Base-by-base conservation (phyloP, 225 moss, liverwort and hornwort species). In the Physcomitrium patens region DNA sequence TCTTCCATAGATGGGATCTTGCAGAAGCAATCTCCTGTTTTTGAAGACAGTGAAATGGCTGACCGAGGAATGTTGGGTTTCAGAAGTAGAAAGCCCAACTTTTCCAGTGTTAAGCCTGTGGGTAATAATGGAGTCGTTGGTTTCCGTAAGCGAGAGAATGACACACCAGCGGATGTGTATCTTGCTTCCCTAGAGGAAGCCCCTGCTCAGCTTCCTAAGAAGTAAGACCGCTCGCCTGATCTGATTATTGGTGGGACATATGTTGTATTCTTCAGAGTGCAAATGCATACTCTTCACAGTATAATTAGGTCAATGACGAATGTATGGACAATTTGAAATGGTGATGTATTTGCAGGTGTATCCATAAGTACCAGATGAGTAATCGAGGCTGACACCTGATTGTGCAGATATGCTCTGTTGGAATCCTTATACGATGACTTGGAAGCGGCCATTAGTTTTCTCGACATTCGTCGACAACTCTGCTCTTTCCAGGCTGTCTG, bases 361-460 rank as follows among this genome's bases (percentile, higher is more conserved):
- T 37, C 31, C 31, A 2, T 37, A 4, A 0, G 2, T 37, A 8
- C 47, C 11, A 12, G 31, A 50, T 19, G 49, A 27, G 13, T 0
- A 14, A 12, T 43, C 75, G 1, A 78, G 12, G 2, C 7, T 54
- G 50, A 41, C 19, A 3, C 0, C 31, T 6, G 57, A 6, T 13
- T 69, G 63, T 68, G 54, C 77, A 94, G 94, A 43, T 83, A 81
- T 19, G 88, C 78, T 16, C 43, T 91, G 14, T 67, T 99, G 68
- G 84, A 99, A 27, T 74, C 81, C 17, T 99, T 92, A 59, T 99
- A 95, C 18, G 93, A 99, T 81, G 90, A 92, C 3, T 75, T 95
- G 63, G 99, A 99, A 74, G 92, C 88, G 16, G 99, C 99, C 3
- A 60, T 82, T 53, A 88, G 91, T 67, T 77, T 99, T 47, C 85